Percentiles rank a stretch among this genome's conserved stretches.
Conservation (phyloP, 495 filamentous ascomycete species). For the Oleoguttula mirabilis region DNA sequence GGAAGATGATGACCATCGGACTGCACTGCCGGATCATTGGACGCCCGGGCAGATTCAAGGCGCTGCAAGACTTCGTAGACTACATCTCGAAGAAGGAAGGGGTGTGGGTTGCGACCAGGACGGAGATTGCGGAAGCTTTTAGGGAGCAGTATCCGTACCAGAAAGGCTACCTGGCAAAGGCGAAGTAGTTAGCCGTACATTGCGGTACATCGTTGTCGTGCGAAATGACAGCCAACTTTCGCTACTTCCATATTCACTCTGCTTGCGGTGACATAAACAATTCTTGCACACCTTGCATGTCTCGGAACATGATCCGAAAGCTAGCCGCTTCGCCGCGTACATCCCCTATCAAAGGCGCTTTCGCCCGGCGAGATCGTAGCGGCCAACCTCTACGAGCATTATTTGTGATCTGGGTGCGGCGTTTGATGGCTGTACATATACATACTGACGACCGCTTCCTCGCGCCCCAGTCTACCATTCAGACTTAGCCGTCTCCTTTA, state of each 20-base stretch:
- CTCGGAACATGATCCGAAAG: not conserved
- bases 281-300: not conserved
- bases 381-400: not conserved
- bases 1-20: constrained; percentile 37
- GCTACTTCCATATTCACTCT: not conserved
- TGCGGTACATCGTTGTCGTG: not conserved
- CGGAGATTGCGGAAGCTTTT: constrained; percentile 34
- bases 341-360: not conserved
- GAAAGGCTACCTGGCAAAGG: constrained; percentile 17
- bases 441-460: not conserved
- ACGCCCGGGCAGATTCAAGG: constrained; percentile 31
- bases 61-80: constrained; percentile 35
- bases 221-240: not conserved
- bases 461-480: not conserved
- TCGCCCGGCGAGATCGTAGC: not conserved
- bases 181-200: not conserved
- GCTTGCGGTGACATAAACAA: not conserved
- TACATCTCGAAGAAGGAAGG: constrained; percentile 32
- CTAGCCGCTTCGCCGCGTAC: not conserved
- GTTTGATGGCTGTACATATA: not conserved
- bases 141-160: constrained; percentile 34
- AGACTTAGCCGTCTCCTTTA: too few species aligned
- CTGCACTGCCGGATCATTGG: constrained; percentile 33
- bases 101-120: constrained; percentile 39
- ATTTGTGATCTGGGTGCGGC: not conserved